phyloP scores from a whole-genome alignment of 352 stramenopile species.

The Aphanomyces cochlioides region DNA sequence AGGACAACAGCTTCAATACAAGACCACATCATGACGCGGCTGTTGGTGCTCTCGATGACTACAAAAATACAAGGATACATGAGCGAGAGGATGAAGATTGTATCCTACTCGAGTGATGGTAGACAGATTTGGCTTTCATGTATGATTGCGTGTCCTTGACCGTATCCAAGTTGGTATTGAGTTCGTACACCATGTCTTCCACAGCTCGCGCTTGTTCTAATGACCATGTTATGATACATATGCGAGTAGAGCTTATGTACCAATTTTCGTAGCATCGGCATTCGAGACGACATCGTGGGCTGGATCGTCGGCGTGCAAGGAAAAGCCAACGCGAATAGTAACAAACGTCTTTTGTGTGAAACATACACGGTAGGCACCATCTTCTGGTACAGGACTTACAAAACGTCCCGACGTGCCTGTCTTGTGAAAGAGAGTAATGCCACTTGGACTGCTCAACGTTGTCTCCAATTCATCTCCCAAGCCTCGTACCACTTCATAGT shows the following conservation, averaged over 20 bases:
- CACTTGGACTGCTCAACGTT: slow-evolving; percentile 59
- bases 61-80: background rate
- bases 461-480: slow-evolving; percentile 65
- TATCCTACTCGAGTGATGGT: slow-evolving; percentile 60
- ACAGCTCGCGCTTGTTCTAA: slow-evolving; percentile 83
- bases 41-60: slow-evolving; percentile 85
- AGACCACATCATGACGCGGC: slow-evolving; percentile 77
- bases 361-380: slow-evolving; percentile 61
- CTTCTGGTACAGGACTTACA: slow-evolving; percentile 50
- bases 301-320: slow-evolving; percentile 80
- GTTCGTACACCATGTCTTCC: slow-evolving; percentile 83
- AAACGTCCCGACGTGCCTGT: slow-evolving; percentile 55
- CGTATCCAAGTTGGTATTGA: slow-evolving; percentile 78
- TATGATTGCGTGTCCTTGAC: slow-evolving; percentile 85
- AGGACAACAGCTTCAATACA: slow-evolving; percentile 74
- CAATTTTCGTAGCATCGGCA: slow-evolving; percentile 84
- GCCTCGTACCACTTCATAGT: slow-evolving; percentile 74
- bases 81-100: background rate
- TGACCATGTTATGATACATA: background rate
- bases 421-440: slow-evolving; percentile 53
- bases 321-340: slow-evolving; percentile 74
- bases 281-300: slow-evolving; percentile 84
- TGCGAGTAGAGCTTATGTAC: slow-evolving; percentile 42
- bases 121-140: slow-evolving; percentile 82
- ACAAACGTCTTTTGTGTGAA: slow-evolving; percentile 60